Evolutionary conservation across 2,329 filamentous ascomycete species (phyloP), one percentile per base, ranked within the genome.

Genomic region (Botrytis aclada): DNA sequence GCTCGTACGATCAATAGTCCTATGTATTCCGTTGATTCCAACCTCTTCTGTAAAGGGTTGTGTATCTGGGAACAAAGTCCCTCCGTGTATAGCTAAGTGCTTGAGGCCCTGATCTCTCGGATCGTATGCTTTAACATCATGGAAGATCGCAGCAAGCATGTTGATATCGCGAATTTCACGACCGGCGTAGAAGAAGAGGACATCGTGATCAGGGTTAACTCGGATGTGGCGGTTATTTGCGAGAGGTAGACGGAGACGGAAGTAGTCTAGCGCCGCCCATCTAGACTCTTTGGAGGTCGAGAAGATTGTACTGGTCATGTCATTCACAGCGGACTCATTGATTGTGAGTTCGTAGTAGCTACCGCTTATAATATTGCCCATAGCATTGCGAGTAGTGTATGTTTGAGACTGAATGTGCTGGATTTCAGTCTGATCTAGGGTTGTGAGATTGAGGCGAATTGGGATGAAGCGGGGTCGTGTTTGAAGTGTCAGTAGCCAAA

Each of bases 101-200:
- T 39, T 56, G 37, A 69, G 22, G 56, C 65, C 65, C 18, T 22
- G 20, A 39, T 58, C 22, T 29, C 39, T 69, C 6, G 65, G 65
- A 56, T 69, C 65, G 7, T 58, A 58, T 32, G 65, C 65, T 56
- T 47, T 56, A 32, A 69, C 14, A 69, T 69, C 65, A 69, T 69
- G 65, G n/a, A 69, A 32, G 10, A 69, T 69, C 22, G 45, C 45
- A 56, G 65, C 65, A 37, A 69, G 34, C 32, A 69, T 39, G 54
- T 56, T 41, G 16, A 34, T 54, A 7, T 54, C 45, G 22, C 65
- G 14, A 12, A 37, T 56, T 1, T 69, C 7, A 34, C 43, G 4
- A 20, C 8, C 32, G 39, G 32, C 8, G 47, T 69, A 47, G 34
- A 69, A 25, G 29, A 58, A 69, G 2, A 69, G 32, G 34, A 69